Conservation (phyloP, 2,329 filamentous ascomycete genomes). For the Aphanocladium album region DNA sequence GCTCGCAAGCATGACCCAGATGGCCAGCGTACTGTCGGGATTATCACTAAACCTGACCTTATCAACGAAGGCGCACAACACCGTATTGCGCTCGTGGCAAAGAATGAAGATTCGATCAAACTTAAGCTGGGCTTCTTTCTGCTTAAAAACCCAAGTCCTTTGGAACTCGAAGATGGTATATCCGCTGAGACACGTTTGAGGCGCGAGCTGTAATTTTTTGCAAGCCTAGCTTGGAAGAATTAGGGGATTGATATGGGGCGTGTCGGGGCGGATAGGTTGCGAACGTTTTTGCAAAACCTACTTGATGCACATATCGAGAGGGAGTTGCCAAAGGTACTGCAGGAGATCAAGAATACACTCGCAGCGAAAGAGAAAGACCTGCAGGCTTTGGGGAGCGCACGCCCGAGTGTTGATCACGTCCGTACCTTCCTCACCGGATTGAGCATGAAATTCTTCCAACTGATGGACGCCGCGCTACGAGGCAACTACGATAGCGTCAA, state of each 20-base stretch:
- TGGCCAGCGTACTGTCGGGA: conserved; percentile 33
- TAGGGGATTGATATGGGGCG: conserved; percentile 18
- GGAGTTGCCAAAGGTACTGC: conserved; percentile 24
- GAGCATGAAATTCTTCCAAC: conserved; percentile 20
- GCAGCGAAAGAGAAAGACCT: conserved; percentile 11
- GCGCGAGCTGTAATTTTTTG: conserved; percentile 38
- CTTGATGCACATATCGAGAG: conserved; percentile 24
- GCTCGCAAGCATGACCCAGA: conserved; percentile 27
- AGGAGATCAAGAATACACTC: conserved; percentile 19
- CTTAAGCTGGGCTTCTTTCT: conserved; percentile 34
- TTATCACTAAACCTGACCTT: conserved; percentile 40
- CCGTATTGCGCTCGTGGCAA: conserved; percentile 24
- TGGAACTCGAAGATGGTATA: conserved; percentile 27
- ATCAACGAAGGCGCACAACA: conserved; percentile 21
- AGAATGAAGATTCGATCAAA: conserved; percentile 34
- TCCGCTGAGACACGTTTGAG: conserved; percentile 29
- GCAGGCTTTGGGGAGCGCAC: conserved; percentile 15
- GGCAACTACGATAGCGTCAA: conserved; percentile 18
- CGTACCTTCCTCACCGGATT: conserved; percentile 19
- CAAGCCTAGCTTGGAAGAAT: conserved; percentile 30
- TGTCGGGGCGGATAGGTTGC: conserved; percentile 18
- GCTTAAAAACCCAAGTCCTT: conserved; percentile 30
- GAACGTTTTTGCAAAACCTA: conserved; percentile 20
- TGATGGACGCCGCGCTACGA: conserved; percentile 22
- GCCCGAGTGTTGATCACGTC: conserved; percentile 17